A percentile compares a stretch with the other conserved stretches of the same genome.
Evolutionary conservation across 371 early-diverging fungal genomes (phyloP).

Genomic region (Mortierella sp.): DNA sequence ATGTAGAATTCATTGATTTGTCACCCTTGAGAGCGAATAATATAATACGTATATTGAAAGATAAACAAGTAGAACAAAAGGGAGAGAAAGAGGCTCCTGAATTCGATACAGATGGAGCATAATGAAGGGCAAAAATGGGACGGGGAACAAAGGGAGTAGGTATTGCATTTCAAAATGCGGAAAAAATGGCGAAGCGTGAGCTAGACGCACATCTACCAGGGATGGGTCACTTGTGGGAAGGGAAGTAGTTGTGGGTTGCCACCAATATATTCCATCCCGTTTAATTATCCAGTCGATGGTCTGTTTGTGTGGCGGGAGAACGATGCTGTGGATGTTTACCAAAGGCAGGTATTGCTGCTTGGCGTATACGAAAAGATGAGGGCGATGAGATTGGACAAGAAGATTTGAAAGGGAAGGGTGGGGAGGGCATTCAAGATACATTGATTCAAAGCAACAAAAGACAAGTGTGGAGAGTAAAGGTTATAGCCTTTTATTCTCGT

Average conservation of each 20-base stretch:
- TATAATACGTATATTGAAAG: neutral
- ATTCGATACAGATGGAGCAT: conserved; percentile 6
- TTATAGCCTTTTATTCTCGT: conserved; percentile 3
- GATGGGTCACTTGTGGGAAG: neutral
- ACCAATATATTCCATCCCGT: conserved; percentile 6
- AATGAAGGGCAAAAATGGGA: conserved; percentile 4
- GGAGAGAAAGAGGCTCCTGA: conserved; percentile 14
- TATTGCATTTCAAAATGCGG: neutral
- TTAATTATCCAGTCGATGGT: neutral
- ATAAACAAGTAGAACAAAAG: neutral
- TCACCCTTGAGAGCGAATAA: conserved; percentile 12
- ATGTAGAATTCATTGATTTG: neutral
- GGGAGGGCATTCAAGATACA: neutral
- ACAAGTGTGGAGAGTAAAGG: conserved; percentile 3
- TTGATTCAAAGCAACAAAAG: neutral
- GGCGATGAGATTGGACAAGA: neutral
- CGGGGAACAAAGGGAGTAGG: neutral
- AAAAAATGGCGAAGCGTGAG: conserved; percentile 1
- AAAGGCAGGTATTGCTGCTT: neutral
- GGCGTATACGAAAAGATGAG: neutral
- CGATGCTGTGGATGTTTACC: neutral
- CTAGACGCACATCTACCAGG: conserved; percentile 4
- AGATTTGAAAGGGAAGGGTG: neutral
- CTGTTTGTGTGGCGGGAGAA: neutral
- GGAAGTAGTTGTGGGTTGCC: conserved; percentile 1